phyloP scores from a whole-genome alignment of 306 rosid species.

The Chamaecrista fasciculata region DNA sequence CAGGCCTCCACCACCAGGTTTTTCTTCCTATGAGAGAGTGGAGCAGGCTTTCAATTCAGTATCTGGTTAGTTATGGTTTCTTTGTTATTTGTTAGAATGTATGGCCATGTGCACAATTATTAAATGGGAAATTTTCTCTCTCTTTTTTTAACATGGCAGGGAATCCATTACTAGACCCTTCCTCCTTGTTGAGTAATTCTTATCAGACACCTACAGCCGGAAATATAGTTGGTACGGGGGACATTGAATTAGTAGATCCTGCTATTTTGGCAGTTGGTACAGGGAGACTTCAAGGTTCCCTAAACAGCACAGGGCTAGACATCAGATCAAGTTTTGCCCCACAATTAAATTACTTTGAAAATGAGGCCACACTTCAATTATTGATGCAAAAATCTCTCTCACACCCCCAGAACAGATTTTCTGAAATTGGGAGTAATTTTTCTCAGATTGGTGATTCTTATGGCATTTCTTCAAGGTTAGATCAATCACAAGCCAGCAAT shows the following conservation, averaged over 20 bases:
- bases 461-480: conserved; percentile 82
- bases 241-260: conserved; percentile 94
- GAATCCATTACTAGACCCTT: conserved; percentile 56
- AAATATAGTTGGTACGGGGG: conserved; percentile 56
- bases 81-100: not conserved
- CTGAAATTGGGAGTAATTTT: conserved; percentile 63
- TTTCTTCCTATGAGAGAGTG: conserved; percentile 79
- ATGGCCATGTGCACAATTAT: not conserved
- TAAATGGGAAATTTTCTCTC: not conserved
- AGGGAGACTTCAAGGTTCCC: conserved; percentile 80
- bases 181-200: conserved; percentile 70
- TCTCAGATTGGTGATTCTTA: conserved; percentile 81
- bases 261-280: conserved; percentile 98
- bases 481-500: conserved; percentile 71
- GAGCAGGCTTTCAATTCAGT: conserved; percentile 66
- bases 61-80: conserved; percentile 55
- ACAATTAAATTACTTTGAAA: conserved; percentile 66
- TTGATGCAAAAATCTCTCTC: conserved; percentile 87
- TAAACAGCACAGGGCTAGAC: conserved; percentile 63
- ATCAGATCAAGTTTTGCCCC: conserved; percentile 66
- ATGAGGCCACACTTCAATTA: conserved; percentile 78
- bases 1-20: conserved; percentile 96
- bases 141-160: conserved; percentile 68
- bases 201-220: conserved; percentile 63
- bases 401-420: conserved; percentile 73